Percentiles rank a stretch among this genome's conserved stretches.
Conservation (phyloP, 1,139 yeast genomes). For the Candida pseudoviswanathii region DNA sequence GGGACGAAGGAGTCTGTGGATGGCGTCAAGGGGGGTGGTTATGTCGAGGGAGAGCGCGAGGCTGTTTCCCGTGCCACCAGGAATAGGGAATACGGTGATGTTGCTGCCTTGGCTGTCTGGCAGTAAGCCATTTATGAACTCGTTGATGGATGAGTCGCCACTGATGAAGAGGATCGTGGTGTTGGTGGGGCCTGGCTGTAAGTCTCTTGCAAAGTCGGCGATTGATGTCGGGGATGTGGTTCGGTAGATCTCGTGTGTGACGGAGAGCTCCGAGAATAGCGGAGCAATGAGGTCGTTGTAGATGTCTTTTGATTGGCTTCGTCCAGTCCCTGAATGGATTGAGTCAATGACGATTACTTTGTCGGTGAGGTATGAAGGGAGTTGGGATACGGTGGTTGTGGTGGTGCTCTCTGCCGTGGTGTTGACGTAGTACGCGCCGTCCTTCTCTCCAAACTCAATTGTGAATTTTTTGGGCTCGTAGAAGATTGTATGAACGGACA, state of each 20-base stretch:
- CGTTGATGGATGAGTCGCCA: slow-evolving; percentile 86
- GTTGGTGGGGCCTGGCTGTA: slow-evolving; percentile 16
- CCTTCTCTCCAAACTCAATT: slow-evolving; percentile 6
- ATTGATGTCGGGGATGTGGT: slow-evolving; percentile 42
- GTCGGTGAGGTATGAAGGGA: slow-evolving; percentile 11
- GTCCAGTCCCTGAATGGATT: slow-evolving; percentile 56
- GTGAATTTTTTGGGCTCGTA: background rate
- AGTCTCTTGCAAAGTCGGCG: slow-evolving; percentile 30
- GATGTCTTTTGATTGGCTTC: slow-evolving; percentile 39
- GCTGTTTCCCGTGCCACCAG: slow-evolving; percentile 89
- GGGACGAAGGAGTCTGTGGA: slow-evolving; percentile 43
- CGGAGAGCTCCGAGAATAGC: slow-evolving; percentile 36
- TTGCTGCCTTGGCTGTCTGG: slow-evolving; percentile 12
- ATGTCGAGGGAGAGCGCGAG: slow-evolving; percentile 64
- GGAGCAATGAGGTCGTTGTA: slow-evolving; percentile 48
- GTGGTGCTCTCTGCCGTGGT: background rate
- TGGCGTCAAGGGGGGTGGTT: slow-evolving; percentile 34
- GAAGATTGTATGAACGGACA: background rate
- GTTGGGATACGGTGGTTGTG: background rate
- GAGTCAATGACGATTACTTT: slow-evolving; percentile 49
- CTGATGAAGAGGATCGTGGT: slow-evolving; percentile 63
- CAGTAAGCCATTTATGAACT: slow-evolving; percentile 61
- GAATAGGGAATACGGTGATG: slow-evolving; percentile 53
- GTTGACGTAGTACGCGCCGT: background rate
- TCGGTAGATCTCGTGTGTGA: slow-evolving; percentile 39